Conservation (phyloP, 2,329 filamentous ascomycete species). For the Ophiosphaerella herpotricha region DNA sequence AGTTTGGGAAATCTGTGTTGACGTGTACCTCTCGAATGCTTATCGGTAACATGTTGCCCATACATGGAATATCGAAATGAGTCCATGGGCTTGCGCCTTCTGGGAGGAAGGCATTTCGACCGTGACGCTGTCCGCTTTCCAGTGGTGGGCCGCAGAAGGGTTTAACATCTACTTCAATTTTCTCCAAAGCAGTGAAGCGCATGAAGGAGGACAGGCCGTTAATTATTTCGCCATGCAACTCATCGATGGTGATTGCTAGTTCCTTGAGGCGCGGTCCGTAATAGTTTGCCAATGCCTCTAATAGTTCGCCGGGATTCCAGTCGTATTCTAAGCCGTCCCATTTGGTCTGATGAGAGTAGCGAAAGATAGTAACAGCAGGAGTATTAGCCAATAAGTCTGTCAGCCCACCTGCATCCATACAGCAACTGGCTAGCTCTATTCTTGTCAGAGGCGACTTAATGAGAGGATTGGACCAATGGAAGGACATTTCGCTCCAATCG, state of each 20-base stretch:
- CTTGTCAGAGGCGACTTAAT: slow-evolving; percentile 28
- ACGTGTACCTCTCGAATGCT: slow-evolving; percentile 36
- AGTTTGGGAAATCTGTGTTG: slow-evolving; percentile 35
- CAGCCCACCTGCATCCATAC: slow-evolving; percentile 37
- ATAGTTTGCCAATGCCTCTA: slow-evolving; percentile 29
- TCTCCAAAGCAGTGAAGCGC: slow-evolving; percentile 26
- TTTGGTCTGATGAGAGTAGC: slow-evolving; percentile 42
- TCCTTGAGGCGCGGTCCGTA: slow-evolving; percentile 30
- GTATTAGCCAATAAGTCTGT: slow-evolving; percentile 29
- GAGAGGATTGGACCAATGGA: slow-evolving; percentile 30
- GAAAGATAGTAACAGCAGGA: slow-evolving; percentile 31
- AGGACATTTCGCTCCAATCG: slow-evolving; percentile 34
- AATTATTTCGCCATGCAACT: slow-evolving; percentile 33
- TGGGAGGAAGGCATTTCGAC: slow-evolving; percentile 21
- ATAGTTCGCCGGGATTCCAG: slow-evolving; percentile 42
- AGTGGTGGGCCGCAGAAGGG: slow-evolving; percentile 42
- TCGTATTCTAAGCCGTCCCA: slow-evolving; percentile 37
- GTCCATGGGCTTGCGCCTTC: slow-evolving; percentile 28
- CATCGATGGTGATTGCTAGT: slow-evolving; percentile 40
- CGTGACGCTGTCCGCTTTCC: slow-evolving; percentile 38
- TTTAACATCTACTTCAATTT: slow-evolving; percentile 36
- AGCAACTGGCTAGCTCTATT: slow-evolving; percentile 38
- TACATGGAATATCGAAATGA: slow-evolving; percentile 39
- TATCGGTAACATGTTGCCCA: slow-evolving; percentile 40
- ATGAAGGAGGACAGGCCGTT: slow-evolving; percentile 41